Evolutionary conservation across 129 eudicot species (phyloP).

Genomic region (Kitagawia praeruptora): DNA sequence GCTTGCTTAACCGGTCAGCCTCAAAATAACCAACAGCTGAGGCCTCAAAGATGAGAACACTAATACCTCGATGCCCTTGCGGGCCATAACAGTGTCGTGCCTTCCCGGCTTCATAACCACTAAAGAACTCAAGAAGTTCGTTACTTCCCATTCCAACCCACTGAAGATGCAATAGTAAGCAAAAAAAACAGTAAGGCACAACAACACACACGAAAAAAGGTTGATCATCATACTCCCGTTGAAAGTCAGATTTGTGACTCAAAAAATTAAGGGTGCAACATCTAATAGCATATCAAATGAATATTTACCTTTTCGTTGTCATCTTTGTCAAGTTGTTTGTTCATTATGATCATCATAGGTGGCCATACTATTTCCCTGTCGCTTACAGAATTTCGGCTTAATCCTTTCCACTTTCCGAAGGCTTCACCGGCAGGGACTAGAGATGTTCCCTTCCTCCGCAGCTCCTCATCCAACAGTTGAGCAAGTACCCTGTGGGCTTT

Average conservation of each 20-base stretch:
- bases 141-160: conserved; percentile 91
- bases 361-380: conserved; percentile 81
- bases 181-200: no score
- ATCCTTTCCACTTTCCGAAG: no score
- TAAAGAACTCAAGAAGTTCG: conserved; percentile 71
- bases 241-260: neutral
- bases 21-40: conserved; percentile 65
- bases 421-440: no score
- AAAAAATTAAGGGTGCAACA: neutral
- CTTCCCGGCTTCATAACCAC: conserved; percentile 47
- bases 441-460: no score
- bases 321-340: conserved; percentile 59
- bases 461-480: no score
- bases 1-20: conserved; percentile 72
- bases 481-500: no score
- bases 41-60: conserved; percentile 68
- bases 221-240: neutral
- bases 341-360: conserved; percentile 77
- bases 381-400: neutral
- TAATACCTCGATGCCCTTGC: conserved; percentile 84
- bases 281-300: neutral
- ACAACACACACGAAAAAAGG: neutral
- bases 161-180: conserved; percentile 25
- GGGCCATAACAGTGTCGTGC: conserved; percentile 81
- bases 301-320: conserved; percentile 61